Evolutionary conservation across 2,329 filamentous ascomycete species (phyloP).

Genomic region (Trichoderma aggressivum): DNA sequence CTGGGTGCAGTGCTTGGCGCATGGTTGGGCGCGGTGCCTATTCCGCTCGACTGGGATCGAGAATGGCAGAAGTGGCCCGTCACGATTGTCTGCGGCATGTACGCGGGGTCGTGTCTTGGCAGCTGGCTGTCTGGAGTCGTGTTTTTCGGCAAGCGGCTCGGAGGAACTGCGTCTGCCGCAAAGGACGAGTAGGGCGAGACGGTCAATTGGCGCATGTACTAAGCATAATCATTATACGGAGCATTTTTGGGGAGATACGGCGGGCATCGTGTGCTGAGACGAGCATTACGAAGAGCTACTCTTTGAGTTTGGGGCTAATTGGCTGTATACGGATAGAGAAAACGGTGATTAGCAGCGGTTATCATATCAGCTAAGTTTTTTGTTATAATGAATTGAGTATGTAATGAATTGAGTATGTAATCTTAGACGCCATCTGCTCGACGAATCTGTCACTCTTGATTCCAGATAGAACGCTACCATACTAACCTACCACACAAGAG

Average conservation of each 20-base stretch:
- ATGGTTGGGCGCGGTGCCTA: conserved; percentile 92
- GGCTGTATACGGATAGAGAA: conserved; percentile 13
- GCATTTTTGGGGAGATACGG: background rate
- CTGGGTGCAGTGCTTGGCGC: conserved; percentile 77
- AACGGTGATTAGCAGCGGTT: background rate
- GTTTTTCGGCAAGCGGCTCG: conserved; percentile 45
- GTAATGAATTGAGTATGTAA: background rate
- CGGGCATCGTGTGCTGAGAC: background rate
- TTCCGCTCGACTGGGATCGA: conserved; percentile 97
- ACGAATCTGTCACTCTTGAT: background rate
- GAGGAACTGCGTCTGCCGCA: conserved; percentile 10
- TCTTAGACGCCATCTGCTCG: background rate
- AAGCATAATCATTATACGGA: background rate
- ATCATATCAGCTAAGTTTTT: background rate
- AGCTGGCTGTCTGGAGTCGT: conserved; percentile 57
- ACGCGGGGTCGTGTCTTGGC: conserved; percentile 72
- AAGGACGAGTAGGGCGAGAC: conserved; percentile 30
- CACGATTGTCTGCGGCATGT: conserved; percentile 80
- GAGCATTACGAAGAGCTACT: background rate
- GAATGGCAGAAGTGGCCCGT: conserved; percentile 99
- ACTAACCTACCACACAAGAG: background rate
- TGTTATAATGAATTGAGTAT: background rate
- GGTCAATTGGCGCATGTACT: background rate
- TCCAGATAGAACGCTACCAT: background rate
- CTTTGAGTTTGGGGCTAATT: conserved; percentile 2